Evolutionary conservation across 306 rosid species (phyloP), one percentile per base, ranked within the genome.

Genomic region (Arachis hypogaea): DNA sequence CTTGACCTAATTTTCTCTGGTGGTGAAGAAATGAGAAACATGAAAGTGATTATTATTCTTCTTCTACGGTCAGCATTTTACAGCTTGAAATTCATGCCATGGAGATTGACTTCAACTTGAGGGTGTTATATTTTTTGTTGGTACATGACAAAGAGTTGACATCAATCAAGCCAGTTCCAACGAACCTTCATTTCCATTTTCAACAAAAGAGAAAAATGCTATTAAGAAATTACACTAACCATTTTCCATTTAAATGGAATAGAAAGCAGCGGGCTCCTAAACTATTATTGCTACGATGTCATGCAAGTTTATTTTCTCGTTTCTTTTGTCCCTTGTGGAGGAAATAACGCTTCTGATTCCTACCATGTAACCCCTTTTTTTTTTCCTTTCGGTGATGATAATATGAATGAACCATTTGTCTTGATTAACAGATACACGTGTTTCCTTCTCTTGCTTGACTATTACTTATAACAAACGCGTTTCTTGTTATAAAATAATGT

Each of bases 71-170:
- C 50, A 58, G 36, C 29, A 51, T 80, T 74, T 52, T 69, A 54
- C 58, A 10, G 69, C 62, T 45, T 45, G 45, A 30, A 18, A 67
- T 68, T 68, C 56, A 52, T 75, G 56, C 43, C 16, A 65, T 2
- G 38, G 2, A 33, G 7, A 42, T 66, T 72, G 47, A 46, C 71
- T 56, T 74, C 43, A 4, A 59, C 12, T 5, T 50, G 11, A 11
- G 42, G 0, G 14, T 30, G 2, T 29, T 59, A 40, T 9, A 14
- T 29, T 28, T 7, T 71, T 11, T 3, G 38, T 55, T 28, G 0
- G 56, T 12, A 64, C 74, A 66, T 66, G 78, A 79, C 67, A 51
- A 16, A 5, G 70, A 79, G 66, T 73, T 79, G 75, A 79, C 78
- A 49, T 28, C 16, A 57, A 62, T 8, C 5, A 30, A 9, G 9